Conservation (phyloP, 208 protist species). For the Crithidia sp. region DNA sequence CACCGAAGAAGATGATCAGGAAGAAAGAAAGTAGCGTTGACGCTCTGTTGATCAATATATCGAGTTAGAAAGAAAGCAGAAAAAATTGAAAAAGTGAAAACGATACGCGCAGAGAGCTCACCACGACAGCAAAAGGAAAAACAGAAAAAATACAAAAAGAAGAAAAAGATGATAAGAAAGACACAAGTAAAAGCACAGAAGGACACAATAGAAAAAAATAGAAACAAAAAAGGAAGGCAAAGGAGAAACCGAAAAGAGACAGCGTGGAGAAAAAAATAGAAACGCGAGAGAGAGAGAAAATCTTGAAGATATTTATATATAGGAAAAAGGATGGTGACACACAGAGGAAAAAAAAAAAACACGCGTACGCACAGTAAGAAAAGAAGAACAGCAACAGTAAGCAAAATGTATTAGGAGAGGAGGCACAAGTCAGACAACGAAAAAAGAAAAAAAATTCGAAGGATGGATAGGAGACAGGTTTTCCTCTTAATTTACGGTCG, state of each 20-base stretch:
- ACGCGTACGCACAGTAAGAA: not conserved
- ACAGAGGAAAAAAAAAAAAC: not conserved
- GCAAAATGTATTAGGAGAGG: not conserved
- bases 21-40: not conserved
- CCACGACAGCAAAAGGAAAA: not conserved
- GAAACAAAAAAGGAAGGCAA: not conserved
- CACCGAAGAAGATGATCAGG: not conserved
- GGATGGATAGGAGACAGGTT: too few species aligned
- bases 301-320: not conserved
- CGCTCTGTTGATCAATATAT: not conserved
- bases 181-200: not conserved
- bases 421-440: not conserved
- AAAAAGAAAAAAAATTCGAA: too few species aligned
- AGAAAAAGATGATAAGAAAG: not conserved
- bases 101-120: not conserved
- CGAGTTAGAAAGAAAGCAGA: not conserved
- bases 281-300: not conserved
- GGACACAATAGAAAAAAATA: constrained; percentile 2
- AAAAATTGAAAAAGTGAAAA: constrained; percentile 13
- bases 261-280: not conserved
- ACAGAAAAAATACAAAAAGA: not conserved
- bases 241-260: constrained; percentile 1
- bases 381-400: not conserved
- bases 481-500: too few species aligned
- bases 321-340: not conserved